Evolutionary conservation across 106 monocot species (phyloP).

Genomic region (Alisma plantagoaquatica): DNA sequence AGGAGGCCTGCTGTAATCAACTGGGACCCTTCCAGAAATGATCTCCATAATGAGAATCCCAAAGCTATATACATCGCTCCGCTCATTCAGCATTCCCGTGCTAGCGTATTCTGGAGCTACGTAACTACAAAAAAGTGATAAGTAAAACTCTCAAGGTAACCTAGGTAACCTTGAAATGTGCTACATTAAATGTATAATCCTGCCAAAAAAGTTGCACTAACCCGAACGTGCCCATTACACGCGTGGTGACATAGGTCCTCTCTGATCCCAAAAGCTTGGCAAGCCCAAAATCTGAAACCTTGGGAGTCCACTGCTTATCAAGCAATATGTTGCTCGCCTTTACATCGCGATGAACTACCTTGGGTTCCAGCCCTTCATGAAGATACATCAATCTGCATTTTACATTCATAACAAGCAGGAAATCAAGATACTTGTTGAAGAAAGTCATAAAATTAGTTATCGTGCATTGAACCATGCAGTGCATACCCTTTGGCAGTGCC

Average conservation of each 20-base stretch:
- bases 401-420: not conserved
- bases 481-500: conserved; percentile 46
- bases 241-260: conserved; percentile 78
- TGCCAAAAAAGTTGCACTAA: conserved; percentile 13
- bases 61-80: conserved; percentile 90
- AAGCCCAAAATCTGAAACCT: conserved; percentile 85
- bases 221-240: conserved; percentile 96
- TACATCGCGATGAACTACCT: conserved; percentile 88
- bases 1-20: conserved; percentile 75
- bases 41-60: conserved; percentile 94
- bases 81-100: conserved; percentile 89
- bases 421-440: not conserved
- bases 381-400: conserved; percentile 68
- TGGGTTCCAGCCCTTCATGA: conserved; percentile 91
- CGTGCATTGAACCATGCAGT: not conserved
- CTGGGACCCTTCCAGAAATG: conserved; percentile 74
- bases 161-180: too few relatives aligned
- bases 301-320: conserved; percentile 76
- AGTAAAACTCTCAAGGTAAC: too few relatives aligned
- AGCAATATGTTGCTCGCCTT: conserved; percentile 88
- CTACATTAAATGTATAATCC: too few relatives aligned
- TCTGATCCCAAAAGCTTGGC: conserved; percentile 86
- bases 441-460: not conserved
- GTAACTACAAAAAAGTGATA: conserved; percentile 67
- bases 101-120: conserved; percentile 92